Base-by-base conservation (phyloP, 371 early-diverging fungal species). In the Mortierella sp. region DNA sequence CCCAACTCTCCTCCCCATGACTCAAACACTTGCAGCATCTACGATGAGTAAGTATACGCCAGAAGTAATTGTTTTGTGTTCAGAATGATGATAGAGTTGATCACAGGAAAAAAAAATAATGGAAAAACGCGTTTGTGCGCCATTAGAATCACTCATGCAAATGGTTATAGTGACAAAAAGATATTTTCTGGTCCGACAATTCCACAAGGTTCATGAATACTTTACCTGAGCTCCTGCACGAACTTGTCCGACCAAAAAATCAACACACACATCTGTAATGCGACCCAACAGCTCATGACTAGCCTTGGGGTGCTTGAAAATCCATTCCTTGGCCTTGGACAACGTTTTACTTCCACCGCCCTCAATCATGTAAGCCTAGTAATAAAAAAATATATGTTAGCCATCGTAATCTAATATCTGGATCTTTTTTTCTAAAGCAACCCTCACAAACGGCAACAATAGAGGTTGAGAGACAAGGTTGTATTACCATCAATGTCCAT, bases 11-110 rank as follows among this genome's bases (percentile, higher is more conserved):
- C 97, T 35, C 93, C 98, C 94, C 96, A 96, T 29, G 96, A 96
- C 65, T 99, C 99, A 85, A 99, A 99, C 57, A 99, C 93, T 91
- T 99, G 99, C 31, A 98, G 80, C 77, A 96, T 88, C 93, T 94
- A 79, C 23, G 26, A 23, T 51, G 23, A 23, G 23, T 51, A 51
- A 7, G 2, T 51, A 2, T 23, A n/a, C 10, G 6, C 26, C 7
- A 15, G 47, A 12, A 3, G 6, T 26, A 35, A 4, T 3, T 9
- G n/a, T 29, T 1, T 35, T 32, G 8, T 34, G 22, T 47, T 2
- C 0, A 3, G 22, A 0, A 1, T 28, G 12, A 37, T 7, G 26
- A 28, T 9, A 3, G 29, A 15, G 53, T 47, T 63, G 61, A 45
- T 34, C 54, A 19, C 6, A 34, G 42, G 22, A 40, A 59, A 60